These are phyloP conservation scores for Penicillium hordei DNA, from an alignment of 2,329 filamentous ascomycete species.

Conservation along the genomic window DNA sequence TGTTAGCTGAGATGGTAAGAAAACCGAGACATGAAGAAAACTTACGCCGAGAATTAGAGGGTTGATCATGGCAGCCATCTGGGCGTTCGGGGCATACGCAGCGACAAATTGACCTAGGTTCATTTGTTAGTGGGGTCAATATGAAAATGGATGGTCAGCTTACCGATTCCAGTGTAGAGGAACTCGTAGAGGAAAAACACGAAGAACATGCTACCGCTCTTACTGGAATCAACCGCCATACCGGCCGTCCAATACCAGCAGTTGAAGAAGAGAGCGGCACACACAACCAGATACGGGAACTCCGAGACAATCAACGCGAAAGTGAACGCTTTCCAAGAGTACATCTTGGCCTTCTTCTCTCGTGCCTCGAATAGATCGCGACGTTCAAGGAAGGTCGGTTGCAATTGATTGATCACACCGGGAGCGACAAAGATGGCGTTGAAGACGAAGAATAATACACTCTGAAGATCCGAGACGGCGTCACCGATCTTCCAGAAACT, in stretches of 20 bases:
- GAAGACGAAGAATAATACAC: slow-evolving; percentile 70
- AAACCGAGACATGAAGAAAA: not conserved
- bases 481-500: slow-evolving; percentile 69
- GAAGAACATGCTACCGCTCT: slow-evolving; percentile 56
- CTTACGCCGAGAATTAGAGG: slow-evolving; percentile 63
- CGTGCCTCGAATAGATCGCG: slow-evolving; percentile 66
- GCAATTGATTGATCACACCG: slow-evolving; percentile 50
- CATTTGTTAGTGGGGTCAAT: not conserved
- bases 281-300: slow-evolving; percentile 65
- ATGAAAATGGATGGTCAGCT: not conserved
- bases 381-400: slow-evolving; percentile 68
- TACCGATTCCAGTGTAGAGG: slow-evolving; percentile 65
- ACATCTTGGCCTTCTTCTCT: slow-evolving; percentile 70
- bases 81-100: slow-evolving; percentile 66
- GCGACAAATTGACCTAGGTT: slow-evolving; percentile 66
- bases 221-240: slow-evolving; percentile 34
- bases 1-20: not conserved
- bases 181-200: slow-evolving; percentile 73
- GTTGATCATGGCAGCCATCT: slow-evolving; percentile 71
- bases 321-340: slow-evolving; percentile 71
- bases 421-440: slow-evolving; percentile 58
- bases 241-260: slow-evolving; percentile 74
- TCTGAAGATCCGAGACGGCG: slow-evolving; percentile 65
- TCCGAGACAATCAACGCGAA: slow-evolving; percentile 68
- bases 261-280: slow-evolving; percentile 65